Evolutionary conservation across 2,329 filamentous ascomycete species (phyloP).

Genomic region (Aspergillus luchuensis): DNA sequence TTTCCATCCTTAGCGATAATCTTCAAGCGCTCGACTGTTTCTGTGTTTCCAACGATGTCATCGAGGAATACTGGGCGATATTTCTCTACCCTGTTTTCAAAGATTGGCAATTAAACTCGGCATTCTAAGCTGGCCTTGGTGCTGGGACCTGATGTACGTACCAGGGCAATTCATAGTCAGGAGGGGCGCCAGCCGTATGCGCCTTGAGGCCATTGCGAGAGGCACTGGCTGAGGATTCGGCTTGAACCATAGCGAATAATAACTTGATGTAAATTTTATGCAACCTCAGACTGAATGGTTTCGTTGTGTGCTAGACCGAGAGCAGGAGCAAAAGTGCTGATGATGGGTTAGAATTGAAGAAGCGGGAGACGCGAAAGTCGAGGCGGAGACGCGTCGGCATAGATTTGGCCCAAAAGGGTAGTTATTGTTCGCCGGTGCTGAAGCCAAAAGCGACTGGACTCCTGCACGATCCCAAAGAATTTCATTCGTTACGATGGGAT

Average conservation of each 20-base stretch:
- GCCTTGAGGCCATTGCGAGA: constrained; percentile 45
- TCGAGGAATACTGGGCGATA: constrained; percentile 93
- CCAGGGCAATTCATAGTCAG: constrained; percentile 54
- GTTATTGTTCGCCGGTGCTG: neutral
- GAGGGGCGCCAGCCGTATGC: constrained; percentile 41
- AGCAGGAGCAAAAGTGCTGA: neutral
- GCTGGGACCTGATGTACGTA: constrained; percentile 26
- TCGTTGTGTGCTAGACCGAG: neutral
- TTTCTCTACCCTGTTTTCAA: constrained; percentile 83
- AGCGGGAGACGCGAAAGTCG: constrained; percentile 32
- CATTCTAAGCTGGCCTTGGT: neutral
- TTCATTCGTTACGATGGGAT: neutral
- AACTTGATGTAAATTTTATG: neutral
- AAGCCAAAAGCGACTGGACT: neutral
- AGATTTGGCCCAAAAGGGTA: constrained; percentile 18
- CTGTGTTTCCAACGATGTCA: constrained; percentile 95
- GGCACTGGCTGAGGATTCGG: constrained; percentile 51
- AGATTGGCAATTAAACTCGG: constrained; percentile 18
- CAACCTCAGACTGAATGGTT: neutral
- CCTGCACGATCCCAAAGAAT: neutral
- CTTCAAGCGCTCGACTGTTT: constrained; percentile 95
- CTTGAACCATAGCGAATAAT: constrained; percentile 42
- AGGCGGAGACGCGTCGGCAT: constrained; percentile 29
- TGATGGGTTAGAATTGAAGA: neutral
- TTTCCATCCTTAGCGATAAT: constrained; percentile 99